Conservation (phyloP, 2,329 filamentous ascomycete genomes). For the Sporothrix brasiliensis region DNA sequence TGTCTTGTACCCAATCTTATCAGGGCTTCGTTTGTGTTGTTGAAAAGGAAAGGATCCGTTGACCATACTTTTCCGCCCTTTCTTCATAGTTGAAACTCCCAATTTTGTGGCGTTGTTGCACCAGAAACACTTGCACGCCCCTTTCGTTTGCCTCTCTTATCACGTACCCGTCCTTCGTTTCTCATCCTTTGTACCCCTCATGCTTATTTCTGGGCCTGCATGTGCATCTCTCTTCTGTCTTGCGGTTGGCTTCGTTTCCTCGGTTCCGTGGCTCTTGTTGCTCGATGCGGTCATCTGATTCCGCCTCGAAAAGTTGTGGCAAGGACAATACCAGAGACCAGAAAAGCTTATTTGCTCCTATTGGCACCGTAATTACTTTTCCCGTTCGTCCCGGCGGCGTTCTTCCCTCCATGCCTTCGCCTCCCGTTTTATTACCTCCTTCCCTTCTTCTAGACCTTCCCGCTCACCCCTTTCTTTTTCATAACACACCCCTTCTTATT, state of each 20-base stretch:
- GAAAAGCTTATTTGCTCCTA: constrained; percentile 7
- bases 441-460: neutral
- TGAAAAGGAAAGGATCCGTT: neutral
- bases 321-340: neutral
- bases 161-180: neutral
- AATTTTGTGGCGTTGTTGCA: constrained; percentile 28
- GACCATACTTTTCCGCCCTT: neutral
- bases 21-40: neutral
- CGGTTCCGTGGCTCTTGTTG: neutral
- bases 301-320: constrained; percentile 1
- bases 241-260: constrained; percentile 2
- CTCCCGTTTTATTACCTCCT: constrained; percentile 18
- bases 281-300: constrained; percentile 4
- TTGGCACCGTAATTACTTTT: constrained; percentile 25
- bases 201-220: constrained; percentile 23
- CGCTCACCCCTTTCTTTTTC: neutral
- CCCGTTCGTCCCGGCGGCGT: constrained; percentile 14
- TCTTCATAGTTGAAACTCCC: neutral
- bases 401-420: constrained; percentile 20
- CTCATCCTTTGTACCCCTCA: constrained; percentile 3
- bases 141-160: neutral
- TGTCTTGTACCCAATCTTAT: neutral
- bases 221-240: constrained; percentile 2
- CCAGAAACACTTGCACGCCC: constrained; percentile 14
- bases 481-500: neutral